Evolutionary conservation across 2,329 filamentous ascomycete species (phyloP), one percentile per base, ranked within the genome.

Genomic region (Coniochaeta hoffmannii): DNA sequence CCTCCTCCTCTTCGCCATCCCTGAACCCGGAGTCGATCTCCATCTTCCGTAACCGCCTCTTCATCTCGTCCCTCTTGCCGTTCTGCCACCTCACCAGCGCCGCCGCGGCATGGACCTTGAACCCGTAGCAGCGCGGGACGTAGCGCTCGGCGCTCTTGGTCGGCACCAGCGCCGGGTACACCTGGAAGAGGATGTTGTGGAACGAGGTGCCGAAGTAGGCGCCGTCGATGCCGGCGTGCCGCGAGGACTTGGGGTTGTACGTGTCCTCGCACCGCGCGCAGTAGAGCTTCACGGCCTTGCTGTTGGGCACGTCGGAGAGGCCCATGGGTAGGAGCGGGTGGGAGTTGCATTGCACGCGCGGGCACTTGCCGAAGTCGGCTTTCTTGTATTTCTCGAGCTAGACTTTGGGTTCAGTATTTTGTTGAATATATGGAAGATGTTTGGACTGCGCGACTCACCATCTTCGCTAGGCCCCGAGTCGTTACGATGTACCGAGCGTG

Each of bases 321-420:
- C 94, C 94, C 85, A 97, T 95, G 49, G 94, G 94, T 28, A 99
- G 83, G 36, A 99, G 85, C 7, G 92, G 91, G 69, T 99, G 92
- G 11, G 88, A 89, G 66, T 95, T 86, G 76, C 94, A 99, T 78
- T 95, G 86, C 59, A 99, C 94, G 65, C 94, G 90, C 6, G 94
- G 94, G 69, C 94, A 99, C 77, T 97, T 97, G 62, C 94, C 94
- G 68, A 99, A 99, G 69, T 97, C 93, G 64, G 86, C 89, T 70
- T 96, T 96, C 69, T 99, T 99, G 74, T 96, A 99, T 73, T 99
- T 99, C 63, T 99, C 94, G 59, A 97, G 87, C 93, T 97, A 34
- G 34, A 49, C n/a, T 28, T 9, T n/a, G 49, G 41, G 4, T 26
- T 31, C 14, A 32, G 49, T 28, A 4, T 4, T 4, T 31, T 3